phyloP scores from a whole-genome alignment of 768 basidiomycete genomes.

The Cyclocybe aegerita region DNA sequence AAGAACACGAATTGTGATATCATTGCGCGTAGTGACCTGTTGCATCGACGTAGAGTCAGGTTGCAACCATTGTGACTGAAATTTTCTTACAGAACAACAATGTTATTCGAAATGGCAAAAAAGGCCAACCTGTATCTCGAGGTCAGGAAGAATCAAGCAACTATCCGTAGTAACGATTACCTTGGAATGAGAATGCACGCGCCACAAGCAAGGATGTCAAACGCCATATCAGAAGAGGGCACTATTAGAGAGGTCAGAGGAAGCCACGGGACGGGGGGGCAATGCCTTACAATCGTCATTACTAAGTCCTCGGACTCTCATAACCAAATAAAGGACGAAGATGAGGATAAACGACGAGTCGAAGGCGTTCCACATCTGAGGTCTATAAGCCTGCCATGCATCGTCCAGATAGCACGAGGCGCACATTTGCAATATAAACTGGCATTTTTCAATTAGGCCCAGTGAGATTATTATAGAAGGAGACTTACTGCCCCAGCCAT shows the following conservation, averaged over 20 bases:
- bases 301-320: slow-evolving; percentile 65
- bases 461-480: slow-evolving; percentile 5
- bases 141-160: slow-evolving; percentile 2
- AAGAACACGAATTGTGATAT: slow-evolving; percentile 78
- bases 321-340: slow-evolving; percentile 63
- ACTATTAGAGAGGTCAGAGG: slow-evolving; percentile 25
- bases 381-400: no score
- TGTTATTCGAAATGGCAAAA: slow-evolving; percentile 76
- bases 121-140: slow-evolving; percentile 60
- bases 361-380: slow-evolving; percentile 88
- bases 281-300: slow-evolving; percentile 45
- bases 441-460: neutral
- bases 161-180: slow-evolving; percentile 29
- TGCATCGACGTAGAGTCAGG: neutral
- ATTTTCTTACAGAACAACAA: slow-evolving; percentile 66
- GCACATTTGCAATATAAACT: slow-evolving; percentile 86
- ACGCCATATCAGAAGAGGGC: slow-evolving; percentile 60
- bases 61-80: neutral
- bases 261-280: slow-evolving; percentile 6
- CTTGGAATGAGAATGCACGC: slow-evolving; percentile 86
- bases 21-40: slow-evolving; percentile 80
- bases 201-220: slow-evolving; percentile 82
- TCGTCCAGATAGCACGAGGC: neutral
- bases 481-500: slow-evolving; percentile 80
- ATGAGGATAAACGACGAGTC: slow-evolving; percentile 74